Evolutionary conservation across 306 rosid genomes (phyloP).

Genomic region (Quercus mongolica): DNA sequence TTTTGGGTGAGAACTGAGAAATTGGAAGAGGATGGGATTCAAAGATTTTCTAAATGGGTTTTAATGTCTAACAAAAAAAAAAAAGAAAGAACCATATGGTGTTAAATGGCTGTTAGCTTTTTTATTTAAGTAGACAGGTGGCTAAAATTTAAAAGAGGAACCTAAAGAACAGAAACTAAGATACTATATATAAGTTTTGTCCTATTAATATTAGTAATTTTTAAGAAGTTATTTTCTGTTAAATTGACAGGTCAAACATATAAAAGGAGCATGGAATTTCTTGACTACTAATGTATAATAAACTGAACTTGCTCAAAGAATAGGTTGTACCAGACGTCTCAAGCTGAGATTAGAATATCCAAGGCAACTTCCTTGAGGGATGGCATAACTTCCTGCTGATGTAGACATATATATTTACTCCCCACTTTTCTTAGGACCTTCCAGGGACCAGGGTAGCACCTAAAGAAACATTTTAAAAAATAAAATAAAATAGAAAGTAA

Average conservation of each 20-base stretch:
- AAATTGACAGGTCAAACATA: not conserved
- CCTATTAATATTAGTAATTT: not conserved
- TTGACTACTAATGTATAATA: not conserved
- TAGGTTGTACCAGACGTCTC: conserved; percentile 14
- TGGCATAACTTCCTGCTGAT: conserved; percentile 79
- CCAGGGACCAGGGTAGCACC: conserved; percentile 95
- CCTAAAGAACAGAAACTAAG: too few species aligned
- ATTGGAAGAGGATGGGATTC: too few species aligned
- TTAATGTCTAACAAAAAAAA: too few species aligned
- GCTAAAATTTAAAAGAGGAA: too few species aligned
- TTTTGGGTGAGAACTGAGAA: too few species aligned
- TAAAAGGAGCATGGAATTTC: not conserved
- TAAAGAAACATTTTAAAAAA: conserved; percentile 9
- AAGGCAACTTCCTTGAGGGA: conserved; percentile 94
- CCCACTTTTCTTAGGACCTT: conserved; percentile 69
- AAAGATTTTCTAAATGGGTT: too few species aligned
- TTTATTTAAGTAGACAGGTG: too few species aligned
- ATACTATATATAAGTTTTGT: too few species aligned
- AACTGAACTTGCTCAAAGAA: conserved; percentile 16
- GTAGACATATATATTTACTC: conserved; percentile 50
- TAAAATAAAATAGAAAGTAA: not conserved
- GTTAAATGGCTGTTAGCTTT: too few species aligned
- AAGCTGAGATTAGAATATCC: conserved; percentile 76
- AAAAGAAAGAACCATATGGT: too few species aligned
- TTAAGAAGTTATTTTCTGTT: not conserved